Evolutionary conservation across 2,329 filamentous ascomycete genomes (phyloP), one percentile per base, ranked within the genome.

Genomic region (Fusarium sp.): DNA sequence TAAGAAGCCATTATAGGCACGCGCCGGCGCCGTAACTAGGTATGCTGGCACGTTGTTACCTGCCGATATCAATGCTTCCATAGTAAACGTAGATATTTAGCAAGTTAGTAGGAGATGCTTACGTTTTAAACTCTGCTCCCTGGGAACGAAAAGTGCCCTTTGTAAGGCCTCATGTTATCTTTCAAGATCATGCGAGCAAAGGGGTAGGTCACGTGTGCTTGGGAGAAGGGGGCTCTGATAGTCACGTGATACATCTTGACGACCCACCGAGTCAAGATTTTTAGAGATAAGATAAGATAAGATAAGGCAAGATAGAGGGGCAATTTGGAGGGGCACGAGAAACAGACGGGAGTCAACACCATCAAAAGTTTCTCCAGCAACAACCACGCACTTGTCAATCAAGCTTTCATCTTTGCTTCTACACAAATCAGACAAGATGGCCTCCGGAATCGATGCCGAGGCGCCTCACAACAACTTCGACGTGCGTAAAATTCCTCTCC

Each of bases 391-490:
- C 40, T 12, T 12, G 22, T 45, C 40, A 40, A 40, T n/a, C 37
- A n/a, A 40, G 17, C 37, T n/a, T n/a, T 10, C n/a, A 45, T 45
- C 20, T 45, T 45, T 40, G 17, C 37, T 38, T n/a, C 17, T 40
- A 10, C 17, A n/a, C 17, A 40, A n/a, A 14, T 22, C 40, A 45
- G 20, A 22, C 40, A 45, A 45, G 11, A 65, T 65, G 62, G 27
- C 62, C n/a, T 30, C 56, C 33, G 33, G 25, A 8, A 43, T 56
- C 15, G 72, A 80, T 65, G 75, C 75, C 60, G 79, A 78, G 59
- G 79, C 79, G 73, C 82, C 83, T 80, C 82, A 84, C 70, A 80
- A 79, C 68, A 79, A 71, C 71, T 84, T 83, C 63, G 83, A 84
- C 74, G 80, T 82, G 74, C 66, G 80, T 82, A 38, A 12, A 22